These are phyloP conservation scores for Sporopachydermia lactativora DNA, from an alignment of 805 yeast species.

Conservation along the genomic window DNA sequence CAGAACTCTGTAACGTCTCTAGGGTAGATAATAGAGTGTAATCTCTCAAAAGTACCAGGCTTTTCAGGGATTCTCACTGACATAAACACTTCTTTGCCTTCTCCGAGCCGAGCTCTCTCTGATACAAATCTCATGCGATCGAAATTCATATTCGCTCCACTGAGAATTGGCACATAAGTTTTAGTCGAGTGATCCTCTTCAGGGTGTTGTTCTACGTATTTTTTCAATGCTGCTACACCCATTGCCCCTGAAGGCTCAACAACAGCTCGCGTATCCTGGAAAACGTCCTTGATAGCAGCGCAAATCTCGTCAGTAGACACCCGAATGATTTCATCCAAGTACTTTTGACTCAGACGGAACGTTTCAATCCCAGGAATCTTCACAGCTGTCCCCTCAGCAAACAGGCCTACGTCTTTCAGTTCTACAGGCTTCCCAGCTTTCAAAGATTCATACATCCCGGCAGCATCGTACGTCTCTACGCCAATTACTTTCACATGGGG, in stretches of 20 bases:
- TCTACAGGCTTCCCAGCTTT: slow-evolving; percentile 36
- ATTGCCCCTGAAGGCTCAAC: slow-evolving; percentile 97
- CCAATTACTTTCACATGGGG: slow-evolving; percentile 96
- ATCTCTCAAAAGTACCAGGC: slow-evolving; percentile 77
- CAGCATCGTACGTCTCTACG: slow-evolving; percentile 93
- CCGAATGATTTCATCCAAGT: slow-evolving; percentile 78
- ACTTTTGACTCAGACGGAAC: slow-evolving; percentile 60
- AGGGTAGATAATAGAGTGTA: slow-evolving; percentile 72
- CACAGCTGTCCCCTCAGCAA: slow-evolving; percentile 98
- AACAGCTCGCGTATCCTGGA: slow-evolving; percentile 87
- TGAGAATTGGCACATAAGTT: slow-evolving; percentile 71
- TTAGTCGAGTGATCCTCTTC: slow-evolving; percentile 56
- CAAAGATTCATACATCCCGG: slow-evolving; percentile 71
- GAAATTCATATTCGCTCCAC: slow-evolving; percentile 98
- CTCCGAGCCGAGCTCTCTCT: slow-evolving; percentile 97
- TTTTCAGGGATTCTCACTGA: slow-evolving; percentile 81
- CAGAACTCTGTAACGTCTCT: slow-evolving; percentile 90
- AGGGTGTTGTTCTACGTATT: slow-evolving; percentile 55
- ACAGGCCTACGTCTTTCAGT: slow-evolving; percentile 73
- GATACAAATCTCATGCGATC: slow-evolving; percentile 91
- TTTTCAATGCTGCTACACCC: slow-evolving; percentile 87
- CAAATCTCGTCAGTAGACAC: slow-evolving; percentile 88
- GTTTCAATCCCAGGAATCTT: slow-evolving; percentile 82
- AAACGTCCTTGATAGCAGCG: slow-evolving; percentile 94
- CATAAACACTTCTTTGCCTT: slow-evolving; percentile 90